Base-by-base conservation (phyloP, 768 basidiomycete genomes). In the Psilocybe tampanensis region DNA sequence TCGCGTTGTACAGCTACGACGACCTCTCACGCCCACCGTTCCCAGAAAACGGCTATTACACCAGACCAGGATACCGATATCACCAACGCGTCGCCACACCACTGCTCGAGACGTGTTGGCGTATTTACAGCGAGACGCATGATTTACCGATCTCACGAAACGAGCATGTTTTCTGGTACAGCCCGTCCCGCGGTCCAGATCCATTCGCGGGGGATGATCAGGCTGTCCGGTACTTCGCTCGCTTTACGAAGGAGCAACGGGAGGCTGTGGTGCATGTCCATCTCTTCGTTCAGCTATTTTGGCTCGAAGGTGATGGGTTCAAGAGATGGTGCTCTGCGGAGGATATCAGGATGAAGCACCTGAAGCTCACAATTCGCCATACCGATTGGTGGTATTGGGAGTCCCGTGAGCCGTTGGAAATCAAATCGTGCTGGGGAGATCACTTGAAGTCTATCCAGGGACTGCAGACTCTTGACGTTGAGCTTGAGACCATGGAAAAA, bases 311-410 rank as follows among this genome's bases (percentile, higher is more conserved):
- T 11, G 11, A 17, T 7, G 0, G 17, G 2, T 48, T 48, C 26
- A 6, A n/a, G 17, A 18, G 17, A 0, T 3, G n/a, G 2, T 48
- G 47, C 19, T 6, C 17, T 15, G 8, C 32, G 2, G 8, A 48
- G 15, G 22, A 42, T 18, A 53, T 42, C 12, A 24, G 22, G 8
- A 18, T 29, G n/a, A 47, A 34, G n/a, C 17, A 34, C 29, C 11
- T 60, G 17, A 56, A 57, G 29, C 49, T 60, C 13, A 60, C 60
- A 26, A 39, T 60, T 26, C 60, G 60, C 12, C 55, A 56, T n/a
- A 39, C 55, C 4, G 60, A 60, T 44, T 60, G 60, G 60, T 49
- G 51, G 51, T 2, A 18, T 6, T 33, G 26, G 24, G 26, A 48
- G 29, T n/a, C 6, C 2, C 29, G 32, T 29, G 11, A 1, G 2